Conservation (phyloP, 768 basidiomycete species). For the Albatrellus ellisii region DNA sequence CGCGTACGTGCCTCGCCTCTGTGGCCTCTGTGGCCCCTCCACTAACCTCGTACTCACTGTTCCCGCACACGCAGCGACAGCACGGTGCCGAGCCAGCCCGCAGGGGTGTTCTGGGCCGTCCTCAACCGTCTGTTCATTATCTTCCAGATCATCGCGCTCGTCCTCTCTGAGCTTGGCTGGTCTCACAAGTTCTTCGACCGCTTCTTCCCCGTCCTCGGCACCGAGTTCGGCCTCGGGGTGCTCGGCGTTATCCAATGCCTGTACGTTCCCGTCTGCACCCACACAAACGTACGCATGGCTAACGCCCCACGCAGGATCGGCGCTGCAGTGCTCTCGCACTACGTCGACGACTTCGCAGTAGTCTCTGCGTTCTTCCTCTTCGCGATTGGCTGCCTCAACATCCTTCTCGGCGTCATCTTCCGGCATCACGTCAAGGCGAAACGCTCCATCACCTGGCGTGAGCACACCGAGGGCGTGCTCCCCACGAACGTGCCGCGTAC, state of each 20-base stretch:
- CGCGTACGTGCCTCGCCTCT: constrained; percentile 4
- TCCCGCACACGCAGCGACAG: constrained; percentile 33
- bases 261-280: constrained; percentile 27
- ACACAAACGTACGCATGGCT: constrained; percentile 1
- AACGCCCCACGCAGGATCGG: constrained; percentile 34
- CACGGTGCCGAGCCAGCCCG: constrained; percentile 85
- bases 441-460: constrained; percentile 60
- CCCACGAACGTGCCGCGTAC: constrained; percentile 26
- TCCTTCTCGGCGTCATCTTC: constrained; percentile 72
- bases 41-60: neutral
- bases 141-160: constrained; percentile 67
- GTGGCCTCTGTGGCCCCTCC: neutral
- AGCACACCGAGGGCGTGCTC: constrained; percentile 40
- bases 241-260: constrained; percentile 82
- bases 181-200: constrained; percentile 66
- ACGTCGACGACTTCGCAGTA: constrained; percentile 70
- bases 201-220: constrained; percentile 80
- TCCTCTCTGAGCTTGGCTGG: constrained; percentile 77
- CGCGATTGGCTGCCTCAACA: constrained; percentile 71
- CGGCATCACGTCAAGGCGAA: constrained; percentile 50
- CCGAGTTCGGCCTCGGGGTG: constrained; percentile 74
- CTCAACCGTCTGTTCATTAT: constrained; percentile 81
- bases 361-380: constrained; percentile 81
- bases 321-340: constrained; percentile 60
- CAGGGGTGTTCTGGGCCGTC: constrained; percentile 86